Percentiles rank a stretch among this genome's conserved stretches.
phyloP scores from a whole-genome alignment of 805 yeast genomes.

The Myxozyma lipomycoides region DNA sequence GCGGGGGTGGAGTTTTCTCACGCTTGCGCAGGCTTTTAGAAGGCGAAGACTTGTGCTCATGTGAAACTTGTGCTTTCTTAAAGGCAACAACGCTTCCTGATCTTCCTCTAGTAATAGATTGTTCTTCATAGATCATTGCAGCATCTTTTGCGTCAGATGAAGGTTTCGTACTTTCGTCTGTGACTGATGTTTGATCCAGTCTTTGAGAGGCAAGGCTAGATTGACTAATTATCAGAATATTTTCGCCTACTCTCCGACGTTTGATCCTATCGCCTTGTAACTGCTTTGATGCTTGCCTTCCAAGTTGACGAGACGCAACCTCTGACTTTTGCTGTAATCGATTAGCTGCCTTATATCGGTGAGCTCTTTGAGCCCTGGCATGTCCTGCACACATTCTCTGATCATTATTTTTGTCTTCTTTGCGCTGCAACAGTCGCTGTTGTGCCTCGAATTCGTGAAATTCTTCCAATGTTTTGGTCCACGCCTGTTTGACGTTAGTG shows the following conservation, averaged over 20 bases:
- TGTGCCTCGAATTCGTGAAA: constrained; percentile 16
- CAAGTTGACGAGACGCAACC: not conserved
- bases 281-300: not conserved
- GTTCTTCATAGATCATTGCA: not conserved
- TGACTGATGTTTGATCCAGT: not conserved
- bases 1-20: not conserved
- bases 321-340: not conserved
- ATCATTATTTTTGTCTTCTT: not conserved
- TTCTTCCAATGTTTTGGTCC: constrained; percentile 21
- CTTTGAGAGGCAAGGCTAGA: not conserved
- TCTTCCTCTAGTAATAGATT: not conserved
- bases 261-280: not conserved
- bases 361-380: not conserved
- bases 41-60: not conserved
- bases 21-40: not conserved
- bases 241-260: not conserved
- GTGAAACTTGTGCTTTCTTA: not conserved
- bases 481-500: constrained; percentile 11
- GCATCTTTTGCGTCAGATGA: not conserved
- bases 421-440: constrained; percentile 1
- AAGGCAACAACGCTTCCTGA: not conserved
- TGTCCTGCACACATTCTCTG: not conserved
- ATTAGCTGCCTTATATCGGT: not conserved
- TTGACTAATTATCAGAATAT: too few relatives aligned
- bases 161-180: not conserved